A percentile compares a stretch with the other conserved stretches of the same genome.
Conservation (phyloP, 2,329 filamentous ascomycete species). For the Penicillium oxalicum region DNA sequence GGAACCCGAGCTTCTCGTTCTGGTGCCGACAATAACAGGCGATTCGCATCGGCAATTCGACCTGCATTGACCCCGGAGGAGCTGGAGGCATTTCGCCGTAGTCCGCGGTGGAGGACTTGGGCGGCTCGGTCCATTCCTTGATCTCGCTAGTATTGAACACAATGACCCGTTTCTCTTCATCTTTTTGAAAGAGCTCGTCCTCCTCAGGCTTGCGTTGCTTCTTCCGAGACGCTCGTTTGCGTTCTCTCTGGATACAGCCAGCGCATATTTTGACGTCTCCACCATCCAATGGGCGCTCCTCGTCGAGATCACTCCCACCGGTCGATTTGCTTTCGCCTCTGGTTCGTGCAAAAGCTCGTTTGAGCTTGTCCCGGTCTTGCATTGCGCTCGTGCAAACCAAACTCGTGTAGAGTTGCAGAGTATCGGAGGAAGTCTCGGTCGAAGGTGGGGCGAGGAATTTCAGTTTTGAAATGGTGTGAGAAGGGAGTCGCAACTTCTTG, state of each 20-base stretch:
- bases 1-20: constrained; percentile 84
- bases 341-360: constrained; percentile 61
- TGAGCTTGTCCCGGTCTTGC: constrained; percentile 60
- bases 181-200: constrained; percentile 76
- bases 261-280: constrained; percentile 89
- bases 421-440: constrained; percentile 62
- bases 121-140: constrained; percentile 70
- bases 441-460: constrained; percentile 75
- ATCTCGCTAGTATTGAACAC: constrained; percentile 88
- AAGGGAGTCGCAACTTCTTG: constrained; percentile 76
- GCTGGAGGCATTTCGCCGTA: constrained; percentile 31
- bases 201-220: constrained; percentile 91
- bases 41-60: constrained; percentile 88
- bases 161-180: constrained; percentile 74
- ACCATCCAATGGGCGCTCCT: constrained; percentile 72
- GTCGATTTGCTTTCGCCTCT: constrained; percentile 37
- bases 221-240: constrained; percentile 84
- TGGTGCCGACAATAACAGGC: constrained; percentile 96
- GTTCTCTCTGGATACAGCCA: constrained; percentile 86
- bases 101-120: constrained; percentile 48
- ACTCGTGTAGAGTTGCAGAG: constrained; percentile 70
- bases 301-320: constrained; percentile 46
- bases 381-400: constrained; percentile 92
- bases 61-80: constrained; percentile 61
- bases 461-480: constrained; percentile 88